phyloP scores from a whole-genome alignment of 2,329 filamentous ascomycete genomes.

The Ceratocystis papillata region DNA sequence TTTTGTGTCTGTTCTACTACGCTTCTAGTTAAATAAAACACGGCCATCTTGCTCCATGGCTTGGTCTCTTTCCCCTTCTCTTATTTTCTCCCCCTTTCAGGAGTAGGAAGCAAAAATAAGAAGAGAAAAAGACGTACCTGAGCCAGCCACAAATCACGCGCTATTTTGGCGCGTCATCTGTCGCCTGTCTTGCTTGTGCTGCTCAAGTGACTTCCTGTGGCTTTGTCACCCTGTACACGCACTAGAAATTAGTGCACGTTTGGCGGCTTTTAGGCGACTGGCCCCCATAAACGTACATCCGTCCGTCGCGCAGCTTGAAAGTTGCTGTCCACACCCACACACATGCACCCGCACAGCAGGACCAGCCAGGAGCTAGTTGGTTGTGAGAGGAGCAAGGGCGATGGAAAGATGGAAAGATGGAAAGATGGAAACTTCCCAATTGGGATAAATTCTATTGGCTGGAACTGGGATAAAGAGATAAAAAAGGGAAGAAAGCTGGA shows the following conservation, averaged over 20 bases:
- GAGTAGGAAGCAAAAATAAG: background rate
- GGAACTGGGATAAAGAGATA: background rate
- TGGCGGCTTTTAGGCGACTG: background rate
- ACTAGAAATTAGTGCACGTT: background rate
- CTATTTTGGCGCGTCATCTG: slow-evolving; percentile 3
- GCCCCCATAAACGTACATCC: background rate
- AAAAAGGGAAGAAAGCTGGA: background rate
- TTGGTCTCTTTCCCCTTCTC: background rate
- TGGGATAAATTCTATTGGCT: slow-evolving; percentile 1
- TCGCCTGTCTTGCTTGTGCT: background rate
- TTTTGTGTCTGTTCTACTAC: background rate
- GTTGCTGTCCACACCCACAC: background rate
- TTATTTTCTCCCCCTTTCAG: background rate
- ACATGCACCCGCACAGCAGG: background rate
- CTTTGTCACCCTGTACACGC: background rate
- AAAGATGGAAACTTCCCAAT: background rate
- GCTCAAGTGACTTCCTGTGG: background rate
- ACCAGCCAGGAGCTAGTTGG: background rate
- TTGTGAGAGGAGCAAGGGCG: no score
- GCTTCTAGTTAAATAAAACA: background rate
- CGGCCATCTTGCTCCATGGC: background rate
- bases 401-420: background rate
- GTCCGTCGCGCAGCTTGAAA: no score
- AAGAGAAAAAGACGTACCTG: slow-evolving; percentile 1
- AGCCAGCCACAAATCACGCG: slow-evolving; percentile 6